phyloP scores from a whole-genome alignment of 495 filamentous ascomycete genomes.

The Penicillium tannophilum region DNA sequence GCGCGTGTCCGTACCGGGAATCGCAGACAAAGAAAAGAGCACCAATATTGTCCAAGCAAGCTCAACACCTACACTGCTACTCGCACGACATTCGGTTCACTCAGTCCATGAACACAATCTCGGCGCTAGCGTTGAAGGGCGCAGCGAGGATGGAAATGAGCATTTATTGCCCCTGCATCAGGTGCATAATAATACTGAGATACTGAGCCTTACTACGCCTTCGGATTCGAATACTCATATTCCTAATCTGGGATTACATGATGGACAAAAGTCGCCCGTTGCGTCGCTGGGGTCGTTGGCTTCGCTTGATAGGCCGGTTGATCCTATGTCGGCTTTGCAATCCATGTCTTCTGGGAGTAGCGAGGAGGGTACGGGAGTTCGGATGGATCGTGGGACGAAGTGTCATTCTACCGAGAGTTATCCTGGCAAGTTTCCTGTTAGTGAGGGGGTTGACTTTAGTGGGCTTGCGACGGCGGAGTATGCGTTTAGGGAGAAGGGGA shows the following conservation, averaged over 20 bases:
- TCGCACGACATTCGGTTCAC: not conserved
- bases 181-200: not conserved
- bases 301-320: conserved; percentile 5
- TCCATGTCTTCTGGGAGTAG: not conserved
- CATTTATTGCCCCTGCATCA: not conserved
- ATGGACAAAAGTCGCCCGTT: conserved; percentile 4
- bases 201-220: not conserved
- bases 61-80: not conserved
- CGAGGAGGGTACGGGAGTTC: conserved; percentile 8
- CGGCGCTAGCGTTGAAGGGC: not conserved
- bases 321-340: not conserved
- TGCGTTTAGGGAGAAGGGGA: conserved; percentile 27
- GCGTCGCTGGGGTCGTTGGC: conserved; percentile 5
- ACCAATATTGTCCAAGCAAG: not conserved
- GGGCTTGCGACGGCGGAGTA: conserved; percentile 30
- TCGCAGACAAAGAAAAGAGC: not conserved
- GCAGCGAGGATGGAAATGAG: not conserved
- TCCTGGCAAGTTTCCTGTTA: conserved; percentile 40
- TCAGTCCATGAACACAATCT: not conserved
- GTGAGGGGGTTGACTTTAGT: conserved; percentile 33
- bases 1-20: conserved; percentile 1
- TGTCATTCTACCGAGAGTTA: conserved; percentile 37
- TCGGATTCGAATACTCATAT: not conserved
- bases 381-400: conserved; percentile 15
- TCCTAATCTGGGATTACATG: not conserved